A percentile compares a stretch with the other conserved stretches of the same genome.
These are phyloP conservation scores for Suillus alpinus DNA, from an alignment of 768 basidiomycete genomes.

Conservation along the genomic window DNA sequence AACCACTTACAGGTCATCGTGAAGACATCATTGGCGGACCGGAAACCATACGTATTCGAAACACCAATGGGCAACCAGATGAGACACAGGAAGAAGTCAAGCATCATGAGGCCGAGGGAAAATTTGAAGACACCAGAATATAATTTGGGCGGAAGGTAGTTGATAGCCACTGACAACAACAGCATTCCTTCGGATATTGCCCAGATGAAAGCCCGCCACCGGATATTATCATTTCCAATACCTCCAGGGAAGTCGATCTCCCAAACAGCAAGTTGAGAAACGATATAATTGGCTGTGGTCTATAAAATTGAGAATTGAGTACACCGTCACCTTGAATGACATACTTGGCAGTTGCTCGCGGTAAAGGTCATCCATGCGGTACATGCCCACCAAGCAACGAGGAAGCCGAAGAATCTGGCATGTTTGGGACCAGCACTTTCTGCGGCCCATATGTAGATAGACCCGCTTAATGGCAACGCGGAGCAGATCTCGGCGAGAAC, in stretches of 20 bases:
- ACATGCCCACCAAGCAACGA: slow-evolving; percentile 91
- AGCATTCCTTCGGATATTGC: slow-evolving; percentile 73
- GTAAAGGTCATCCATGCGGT: slow-evolving; percentile 97
- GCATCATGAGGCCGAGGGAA: slow-evolving; percentile 69
- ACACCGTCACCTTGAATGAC: slow-evolving; percentile 13
- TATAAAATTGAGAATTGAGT: slow-evolving; percentile 26
- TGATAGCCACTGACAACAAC: slow-evolving; percentile 71
- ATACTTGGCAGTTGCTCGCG: slow-evolving; percentile 83
- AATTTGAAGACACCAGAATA: slow-evolving; percentile 80
- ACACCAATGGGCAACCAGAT: slow-evolving; percentile 95
- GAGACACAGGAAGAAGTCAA: slow-evolving; percentile 84
- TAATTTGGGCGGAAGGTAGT: slow-evolving; percentile 74
- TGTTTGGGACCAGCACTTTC: slow-evolving; percentile 89
- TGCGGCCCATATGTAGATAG: slow-evolving; percentile 94
- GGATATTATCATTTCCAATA: slow-evolving; percentile 62
- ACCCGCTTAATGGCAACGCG: slow-evolving; percentile 81
- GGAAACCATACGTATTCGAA: slow-evolving; percentile 85
- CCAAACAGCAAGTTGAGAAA: slow-evolving; percentile 81
- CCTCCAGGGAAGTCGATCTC: slow-evolving; percentile 84
- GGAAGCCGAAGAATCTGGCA: slow-evolving; percentile 82
- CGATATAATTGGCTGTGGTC: slow-evolving; percentile 88
- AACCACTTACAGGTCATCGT: slow-evolving; percentile 71
- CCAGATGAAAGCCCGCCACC: slow-evolving; percentile 88
- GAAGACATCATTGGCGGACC: slow-evolving; percentile 80
- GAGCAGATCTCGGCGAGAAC: slow-evolving; percentile 91